Base-by-base conservation (phyloP, 176 grass and related monocot genomes). In the Carex kokanica region DNA sequence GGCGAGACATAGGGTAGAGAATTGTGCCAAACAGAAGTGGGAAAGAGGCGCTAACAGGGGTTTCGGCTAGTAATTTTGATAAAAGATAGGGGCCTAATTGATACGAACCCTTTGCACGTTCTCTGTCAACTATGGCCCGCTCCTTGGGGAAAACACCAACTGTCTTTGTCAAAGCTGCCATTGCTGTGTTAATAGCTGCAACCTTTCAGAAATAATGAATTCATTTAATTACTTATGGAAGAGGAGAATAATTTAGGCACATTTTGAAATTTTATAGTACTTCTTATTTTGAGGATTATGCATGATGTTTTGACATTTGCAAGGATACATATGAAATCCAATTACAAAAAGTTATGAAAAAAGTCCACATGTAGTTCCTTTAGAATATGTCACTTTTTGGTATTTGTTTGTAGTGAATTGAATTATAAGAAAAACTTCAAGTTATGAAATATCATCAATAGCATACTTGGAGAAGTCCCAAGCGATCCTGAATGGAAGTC, bases 1-100 rank as follows among this genome's bases (percentile, higher is more conserved):
- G 91, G 82, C 82, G 92, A 91, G 93, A 86, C 96, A 99, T 93
- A 81, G 96, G 96, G 87, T 99, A 99, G n/a, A 99, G 88, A 89
- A 99, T 87, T 1, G 91, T 86, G 41, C 96, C 96, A 83, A 93
- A 99, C 63, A 99, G 84, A 79, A 99, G 90, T 2, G 96, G 96
- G 78, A 99, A 99, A 78, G 91, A 87, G 21, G 96, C 91, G 80
- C 96, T 90, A 65, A 93, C 91, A 25, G 96, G 96, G 82, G 93
- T 91, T 80, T 99, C 91, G 3, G 91, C 96, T 24, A 99, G 86
- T 74, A 99, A 81, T 88, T 99, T 99, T 41, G 96, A 99, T 61
- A 94, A 90, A 70, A 99, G 93, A 90, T 99, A 95, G 58, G 93
- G 93, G 54, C 93, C 93, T 70, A 95, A 83, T 53, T 74, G 78